Percentiles rank a stretch among this genome's conserved stretches.
These are phyloP conservation scores for Aspergillus pseudoterreus DNA, from an alignment of 2,329 filamentous ascomycete genomes.

Conservation along the genomic window DNA sequence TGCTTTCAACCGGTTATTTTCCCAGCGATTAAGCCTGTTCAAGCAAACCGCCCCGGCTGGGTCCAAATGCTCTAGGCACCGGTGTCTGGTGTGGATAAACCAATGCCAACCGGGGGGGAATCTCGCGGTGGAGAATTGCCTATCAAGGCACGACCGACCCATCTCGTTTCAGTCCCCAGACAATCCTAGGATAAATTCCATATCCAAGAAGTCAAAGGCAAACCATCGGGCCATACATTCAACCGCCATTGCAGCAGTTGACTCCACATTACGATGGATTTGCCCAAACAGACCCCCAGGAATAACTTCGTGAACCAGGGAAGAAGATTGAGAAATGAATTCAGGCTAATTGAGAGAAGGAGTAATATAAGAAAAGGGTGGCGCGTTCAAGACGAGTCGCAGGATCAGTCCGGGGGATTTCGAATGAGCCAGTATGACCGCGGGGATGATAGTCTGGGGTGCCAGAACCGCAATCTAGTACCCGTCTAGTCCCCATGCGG, in stretches of 20 bases:
- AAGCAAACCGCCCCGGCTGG: not conserved
- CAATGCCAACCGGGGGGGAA: not conserved
- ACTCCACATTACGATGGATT: not conserved
- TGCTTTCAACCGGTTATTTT: constrained; percentile 7
- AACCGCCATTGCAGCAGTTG: not conserved
- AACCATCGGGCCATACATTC: no score
- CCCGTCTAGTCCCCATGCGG: constrained; percentile 3
- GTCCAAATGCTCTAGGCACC: no score
- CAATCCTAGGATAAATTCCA: not conserved
- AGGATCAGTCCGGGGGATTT: constrained; percentile 1
- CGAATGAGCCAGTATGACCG: constrained; percentile 1
- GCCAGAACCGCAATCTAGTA: constrained; percentile 4
- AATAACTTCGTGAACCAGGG: not conserved
- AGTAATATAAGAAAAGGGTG: not conserved
- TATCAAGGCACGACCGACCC: no score
- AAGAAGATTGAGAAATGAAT: not conserved
- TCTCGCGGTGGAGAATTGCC: not conserved
- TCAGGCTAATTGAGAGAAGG: constrained; percentile 9
- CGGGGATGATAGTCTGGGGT: constrained; percentile 6
- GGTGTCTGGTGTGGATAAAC: not conserved
- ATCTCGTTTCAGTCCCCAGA: not conserved
- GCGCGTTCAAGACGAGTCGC: not conserved
- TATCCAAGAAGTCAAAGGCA: no score
- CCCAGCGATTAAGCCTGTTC: not conserved
- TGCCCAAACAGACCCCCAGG: not conserved